phyloP scores from a whole-genome alignment of 495 filamentous ascomycete genomes.

The Aspergillus avenaceus region DNA sequence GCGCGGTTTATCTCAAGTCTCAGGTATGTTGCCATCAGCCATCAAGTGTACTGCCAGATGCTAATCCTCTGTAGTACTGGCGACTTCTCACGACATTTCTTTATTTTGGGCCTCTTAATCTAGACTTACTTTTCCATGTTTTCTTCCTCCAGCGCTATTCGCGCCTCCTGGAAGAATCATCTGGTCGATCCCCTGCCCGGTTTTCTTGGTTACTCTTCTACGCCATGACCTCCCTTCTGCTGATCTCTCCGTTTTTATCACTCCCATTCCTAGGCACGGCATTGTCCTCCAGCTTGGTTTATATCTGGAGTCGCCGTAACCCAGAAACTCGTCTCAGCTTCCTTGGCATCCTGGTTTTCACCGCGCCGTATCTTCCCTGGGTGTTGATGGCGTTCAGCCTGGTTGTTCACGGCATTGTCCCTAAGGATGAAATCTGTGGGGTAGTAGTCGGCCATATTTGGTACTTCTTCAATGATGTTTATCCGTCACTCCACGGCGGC shows the following conservation, averaged over 20 bases:
- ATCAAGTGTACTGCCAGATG: too few relatives aligned
- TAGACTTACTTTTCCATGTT: conserved; percentile 96
- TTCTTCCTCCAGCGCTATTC: conserved; percentile 98
- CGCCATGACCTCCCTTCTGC: conserved; percentile 68
- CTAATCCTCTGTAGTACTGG: conserved; percentile 83
- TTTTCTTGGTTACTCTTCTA: conserved; percentile 94
- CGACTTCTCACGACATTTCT: conserved; percentile 90
- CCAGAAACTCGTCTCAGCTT: conserved; percentile 89
- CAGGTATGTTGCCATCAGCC: conserved; percentile 55
- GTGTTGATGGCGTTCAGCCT: conserved; percentile 89
- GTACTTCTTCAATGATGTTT: conserved; percentile 98
- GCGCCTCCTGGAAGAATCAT: conserved; percentile 89
- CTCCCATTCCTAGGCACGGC: conserved; percentile 92
- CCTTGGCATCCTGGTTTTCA: conserved; percentile 83
- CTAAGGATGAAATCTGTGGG: conserved; percentile 94
- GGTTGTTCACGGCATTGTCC: conserved; percentile 76
- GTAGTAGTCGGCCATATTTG: conserved; percentile 92
- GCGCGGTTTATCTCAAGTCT: conserved; percentile 81
- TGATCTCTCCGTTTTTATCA: conserved; percentile 73
- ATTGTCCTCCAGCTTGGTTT: conserved; percentile 86
- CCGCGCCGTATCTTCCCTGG: conserved; percentile 93
- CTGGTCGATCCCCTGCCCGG: conserved; percentile 81
- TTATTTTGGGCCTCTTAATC: conserved; percentile 90
- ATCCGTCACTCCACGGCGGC: conserved; percentile 82
- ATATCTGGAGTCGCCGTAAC: conserved; percentile 96